phyloP scores from a whole-genome alignment of 108 stramenopile genomes.

The Nannochloropsis gaditana region DNA sequence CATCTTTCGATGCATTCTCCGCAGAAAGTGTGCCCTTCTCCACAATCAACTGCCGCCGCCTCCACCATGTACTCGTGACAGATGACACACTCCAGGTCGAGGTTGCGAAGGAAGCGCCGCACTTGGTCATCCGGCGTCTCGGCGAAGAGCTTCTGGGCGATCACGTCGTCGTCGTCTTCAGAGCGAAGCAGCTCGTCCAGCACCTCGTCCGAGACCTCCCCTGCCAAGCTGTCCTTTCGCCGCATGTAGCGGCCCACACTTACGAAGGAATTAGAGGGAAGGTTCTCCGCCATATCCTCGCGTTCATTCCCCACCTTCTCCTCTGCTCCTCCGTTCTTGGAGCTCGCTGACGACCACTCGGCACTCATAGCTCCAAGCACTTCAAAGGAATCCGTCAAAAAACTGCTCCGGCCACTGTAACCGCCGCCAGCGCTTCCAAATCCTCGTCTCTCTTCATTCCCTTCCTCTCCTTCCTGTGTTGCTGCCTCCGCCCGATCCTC shows the following conservation, averaged over 20 bases:
- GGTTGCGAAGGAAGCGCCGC: not conserved
- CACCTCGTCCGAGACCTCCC: not conserved
- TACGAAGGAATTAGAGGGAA: not conserved
- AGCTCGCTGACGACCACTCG: not conserved
- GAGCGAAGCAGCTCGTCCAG: not conserved
- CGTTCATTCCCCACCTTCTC: not conserved
- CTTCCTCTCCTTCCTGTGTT: not conserved
- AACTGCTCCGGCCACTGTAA: not conserved
- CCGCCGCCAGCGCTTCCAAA: not conserved
- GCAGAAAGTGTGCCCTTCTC: slow-evolving; percentile 6
- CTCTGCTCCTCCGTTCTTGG: not conserved
- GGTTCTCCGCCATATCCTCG: not conserved
- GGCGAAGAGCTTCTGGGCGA: not conserved
- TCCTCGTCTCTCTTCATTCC: not conserved
- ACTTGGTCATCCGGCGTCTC: not conserved
- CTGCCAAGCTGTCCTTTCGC: slow-evolving; percentile 4
- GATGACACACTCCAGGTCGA: not conserved
- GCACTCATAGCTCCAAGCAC: not conserved
- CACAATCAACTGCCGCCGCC: not conserved
- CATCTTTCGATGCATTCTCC: slow-evolving; percentile 5
- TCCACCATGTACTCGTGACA: slow-evolving; percentile 15
- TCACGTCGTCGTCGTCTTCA: not conserved
- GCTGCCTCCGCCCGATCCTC: not conserved
- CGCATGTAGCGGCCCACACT: not conserved
- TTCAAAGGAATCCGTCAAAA: not conserved